Conservation (phyloP, 1,284 basidiomycete genomes). For the Pyrrhoderma noxium region DNA sequence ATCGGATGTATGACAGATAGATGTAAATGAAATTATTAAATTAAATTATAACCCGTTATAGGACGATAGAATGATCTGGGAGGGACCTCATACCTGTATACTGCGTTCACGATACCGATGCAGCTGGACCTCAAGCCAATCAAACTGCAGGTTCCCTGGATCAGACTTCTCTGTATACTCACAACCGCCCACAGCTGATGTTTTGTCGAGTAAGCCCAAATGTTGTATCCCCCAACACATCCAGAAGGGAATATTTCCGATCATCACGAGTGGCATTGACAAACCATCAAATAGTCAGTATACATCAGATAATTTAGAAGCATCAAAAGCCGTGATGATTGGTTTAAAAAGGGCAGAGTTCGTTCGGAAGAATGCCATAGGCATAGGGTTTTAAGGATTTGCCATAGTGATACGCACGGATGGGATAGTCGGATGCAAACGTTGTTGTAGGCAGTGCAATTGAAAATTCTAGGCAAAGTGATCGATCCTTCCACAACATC, state of each 20-base stretch:
- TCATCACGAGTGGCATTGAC: neutral
- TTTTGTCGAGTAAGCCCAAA: too few species aligned
- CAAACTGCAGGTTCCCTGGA: constrained; percentile 78
- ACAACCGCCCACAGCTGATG: constrained; percentile 62
- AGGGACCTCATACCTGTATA: constrained; percentile 70
- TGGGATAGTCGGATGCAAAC: too few species aligned
- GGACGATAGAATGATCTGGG: too few species aligned
- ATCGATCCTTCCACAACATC: too few species aligned
- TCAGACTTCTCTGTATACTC: constrained; percentile 51
- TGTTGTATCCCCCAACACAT: constrained; percentile 2
- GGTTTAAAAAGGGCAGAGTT: neutral
- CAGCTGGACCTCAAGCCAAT: constrained; percentile 89
- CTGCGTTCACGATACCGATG: constrained; percentile 60
- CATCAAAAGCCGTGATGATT: neutral
- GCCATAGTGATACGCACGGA: too few species aligned
- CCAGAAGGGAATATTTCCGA: neutral
- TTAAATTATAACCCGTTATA: too few species aligned
- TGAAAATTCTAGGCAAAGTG: too few species aligned
- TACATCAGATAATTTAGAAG: neutral
- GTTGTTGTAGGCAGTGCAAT: too few species aligned
- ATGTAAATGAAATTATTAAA: too few species aligned
- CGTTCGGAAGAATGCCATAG: neutral
- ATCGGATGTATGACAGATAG: too few species aligned
- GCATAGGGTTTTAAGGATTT: neutral
- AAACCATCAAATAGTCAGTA: constrained; percentile 4